Base-by-base conservation (phyloP, 2,329 filamentous ascomycete species). In the Colletotrichum truncatum region DNA sequence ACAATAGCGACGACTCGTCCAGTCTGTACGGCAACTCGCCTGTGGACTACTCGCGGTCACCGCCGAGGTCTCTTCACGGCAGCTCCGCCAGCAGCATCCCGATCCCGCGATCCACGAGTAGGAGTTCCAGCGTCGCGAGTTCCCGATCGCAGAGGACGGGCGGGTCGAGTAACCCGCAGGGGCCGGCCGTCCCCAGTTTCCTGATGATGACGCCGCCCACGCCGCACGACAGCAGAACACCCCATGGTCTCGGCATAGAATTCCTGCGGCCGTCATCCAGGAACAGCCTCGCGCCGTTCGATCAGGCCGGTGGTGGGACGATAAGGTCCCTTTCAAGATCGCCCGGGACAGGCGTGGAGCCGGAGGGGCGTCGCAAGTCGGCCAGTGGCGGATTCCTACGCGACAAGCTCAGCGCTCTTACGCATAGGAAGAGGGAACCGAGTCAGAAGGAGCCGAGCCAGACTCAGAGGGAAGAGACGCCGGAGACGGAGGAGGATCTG, bases 31-130 rank as follows among this genome's bases (percentile, higher is more conserved):
- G 82, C 30, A 79, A 79, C 14, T 85, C 84, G 25, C 82, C 84
- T 2, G 78, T 88, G 1, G 86, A 89, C 73, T 88, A 84, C 70
- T 88, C 86, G 14, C 83, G 86, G 48, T 88, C 86, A 9, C 86
- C 86, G 12, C 86, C 86, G 2, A 79, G 82, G 43, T 87, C 85
- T 3, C 76, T 86, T 48, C 80, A 80, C 30, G 81, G 82, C 59
- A 81, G 77, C 64, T 81, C 83, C 12, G 81, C 83, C 56, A 82
- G 82, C 32, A 84, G 81, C 54, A 81, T 84, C 52, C 80, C 80
- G 1, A 75, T 74, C 1, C 80, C 80, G 16, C 78, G 80, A 10
- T 80, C 82, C 6, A 74, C 76, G 18, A 87, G 85, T 70, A 79
- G 85, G 52, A 84, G 84, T 72, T 87, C 85, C 56, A 88, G 85